A percentile compares a stretch with the other conserved stretches of the same genome.
Evolutionary conservation across 495 filamentous ascomycete species (phyloP).

Genomic region (Lophiotrema nucula): DNA sequence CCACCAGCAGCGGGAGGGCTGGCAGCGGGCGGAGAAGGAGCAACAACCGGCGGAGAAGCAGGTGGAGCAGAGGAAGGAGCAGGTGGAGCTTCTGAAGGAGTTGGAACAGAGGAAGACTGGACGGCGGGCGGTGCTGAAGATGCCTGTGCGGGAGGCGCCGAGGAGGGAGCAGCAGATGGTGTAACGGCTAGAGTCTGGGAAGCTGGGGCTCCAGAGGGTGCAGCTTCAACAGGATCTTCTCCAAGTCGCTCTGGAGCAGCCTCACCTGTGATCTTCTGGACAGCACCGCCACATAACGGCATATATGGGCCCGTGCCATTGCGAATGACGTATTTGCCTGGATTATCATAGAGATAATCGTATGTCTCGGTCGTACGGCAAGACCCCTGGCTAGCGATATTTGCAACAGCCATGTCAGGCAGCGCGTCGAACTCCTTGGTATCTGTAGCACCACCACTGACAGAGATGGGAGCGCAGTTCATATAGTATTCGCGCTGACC

Average conservation of each 20-base stretch:
- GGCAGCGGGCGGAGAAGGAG: constrained; percentile 12
- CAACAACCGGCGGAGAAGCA: constrained; percentile 11
- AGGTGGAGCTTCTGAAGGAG: constrained; percentile 7
- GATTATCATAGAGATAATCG: constrained; percentile 31
- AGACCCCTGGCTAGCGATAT: constrained; percentile 39
- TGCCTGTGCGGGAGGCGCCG: not conserved
- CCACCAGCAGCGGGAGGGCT: constrained; percentile 11
- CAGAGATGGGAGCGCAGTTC: constrained; percentile 56
- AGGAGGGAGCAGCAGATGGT: not conserved
- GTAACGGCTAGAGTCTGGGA: constrained; percentile 1
- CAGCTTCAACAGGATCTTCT: constrained; percentile 1
- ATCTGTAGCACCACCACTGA: constrained; percentile 46
- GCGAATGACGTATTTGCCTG: constrained; percentile 15
- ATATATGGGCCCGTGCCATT: constrained; percentile 22
- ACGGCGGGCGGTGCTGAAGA: not conserved
- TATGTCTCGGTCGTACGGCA: constrained; percentile 26
- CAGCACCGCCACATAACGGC: constrained; percentile 10
- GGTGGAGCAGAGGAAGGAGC: constrained; percentile 14
- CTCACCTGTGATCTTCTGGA: not conserved
- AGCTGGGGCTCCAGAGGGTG: not conserved
- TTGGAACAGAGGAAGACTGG: constrained; percentile 13
- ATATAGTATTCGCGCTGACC: constrained; percentile 64
- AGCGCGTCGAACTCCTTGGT: constrained; percentile 39
- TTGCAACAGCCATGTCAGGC: constrained; percentile 61
- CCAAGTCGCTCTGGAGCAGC: not conserved